A percentile compares a stretch with the other conserved stretches of the same genome.
These are phyloP conservation scores for Penicillium silybi DNA, from an alignment of 495 filamentous ascomycete genomes.

Conservation along the genomic window DNA sequence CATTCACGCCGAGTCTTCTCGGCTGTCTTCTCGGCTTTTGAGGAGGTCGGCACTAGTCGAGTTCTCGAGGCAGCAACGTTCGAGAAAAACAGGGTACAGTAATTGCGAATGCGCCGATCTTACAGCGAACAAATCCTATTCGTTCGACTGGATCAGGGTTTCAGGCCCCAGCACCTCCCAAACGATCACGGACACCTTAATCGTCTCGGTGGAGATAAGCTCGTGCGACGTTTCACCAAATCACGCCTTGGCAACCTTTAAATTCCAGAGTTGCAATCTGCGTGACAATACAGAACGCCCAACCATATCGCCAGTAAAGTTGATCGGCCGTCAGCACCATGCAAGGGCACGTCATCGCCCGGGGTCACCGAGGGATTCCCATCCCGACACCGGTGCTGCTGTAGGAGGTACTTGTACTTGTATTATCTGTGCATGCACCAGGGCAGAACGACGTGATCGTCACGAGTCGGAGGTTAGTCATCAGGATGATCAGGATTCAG, in stretches of 20 bases:
- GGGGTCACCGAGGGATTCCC: not conserved
- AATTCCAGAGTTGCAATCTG: constrained; percentile 19
- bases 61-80: not conserved
- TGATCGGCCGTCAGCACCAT: no score
- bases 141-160: not conserved
- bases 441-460: not conserved
- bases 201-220: constrained; percentile 46
- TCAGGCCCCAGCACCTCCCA: constrained; percentile 12
- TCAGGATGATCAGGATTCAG: constrained; percentile 2
- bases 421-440: not conserved
- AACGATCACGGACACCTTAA: constrained; percentile 23
- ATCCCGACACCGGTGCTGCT: no score
- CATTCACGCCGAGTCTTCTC: constrained; percentile 6
- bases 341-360: constrained; percentile 17
- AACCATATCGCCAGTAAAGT: constrained; percentile 18
- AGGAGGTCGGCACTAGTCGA: not conserved
- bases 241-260: constrained; percentile 28
- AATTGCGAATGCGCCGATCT: no score
- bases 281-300: constrained; percentile 23
- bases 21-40: no score
- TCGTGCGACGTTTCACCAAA: constrained; percentile 44
- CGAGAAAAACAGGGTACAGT: no score
- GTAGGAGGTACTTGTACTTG: no score
- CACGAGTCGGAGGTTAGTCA: constrained; percentile 15
- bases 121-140: no score